A percentile compares a stretch with the other conserved stretches of the same genome.
These are phyloP conservation scores for Helenozyma rhizophorensis DNA, from an alignment of 805 yeast species.

Conservation along the genomic window DNA sequence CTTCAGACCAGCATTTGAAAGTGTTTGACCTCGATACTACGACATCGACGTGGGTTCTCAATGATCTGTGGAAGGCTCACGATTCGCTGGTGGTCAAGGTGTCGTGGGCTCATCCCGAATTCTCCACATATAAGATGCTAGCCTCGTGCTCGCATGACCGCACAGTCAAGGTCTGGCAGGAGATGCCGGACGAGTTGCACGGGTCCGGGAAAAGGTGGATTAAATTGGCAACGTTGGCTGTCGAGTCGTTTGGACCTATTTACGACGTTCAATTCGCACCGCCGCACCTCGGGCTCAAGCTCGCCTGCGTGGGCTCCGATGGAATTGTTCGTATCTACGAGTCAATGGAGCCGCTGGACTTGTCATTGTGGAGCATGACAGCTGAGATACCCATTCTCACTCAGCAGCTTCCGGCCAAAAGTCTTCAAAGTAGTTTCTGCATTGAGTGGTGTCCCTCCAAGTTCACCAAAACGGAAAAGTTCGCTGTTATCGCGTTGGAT, in stretches of 20 bases:
- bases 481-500: conserved; percentile 81
- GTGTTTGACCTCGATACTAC: conserved; percentile 73
- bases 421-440: conserved; percentile 80
- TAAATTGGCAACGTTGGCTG: conserved; percentile 64
- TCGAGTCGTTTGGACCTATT: conserved; percentile 81
- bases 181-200: conserved; percentile 68
- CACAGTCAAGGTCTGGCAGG: conserved; percentile 88
- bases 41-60: conserved; percentile 72
- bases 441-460: conserved; percentile 89
- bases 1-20: conserved; percentile 90
- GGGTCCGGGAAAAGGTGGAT: conserved; percentile 85
- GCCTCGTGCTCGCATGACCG: conserved; percentile 90
- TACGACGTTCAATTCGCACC: conserved; percentile 92
- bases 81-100: conserved; percentile 80
- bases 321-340: conserved; percentile 83
- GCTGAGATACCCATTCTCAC: conserved; percentile 64
- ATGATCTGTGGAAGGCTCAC: conserved; percentile 94
- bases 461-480: conserved; percentile 65
- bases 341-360: conserved; percentile 84
- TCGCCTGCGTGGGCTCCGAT: conserved; percentile 87
- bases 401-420: conserved; percentile 67
- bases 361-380: conserved; percentile 75
- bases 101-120: conserved; percentile 94
- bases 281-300: conserved; percentile 68
- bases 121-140: conserved; percentile 64